phyloP scores from a whole-genome alignment of 2,329 filamentous ascomycete genomes.

The Sporothrix humicola region DNA sequence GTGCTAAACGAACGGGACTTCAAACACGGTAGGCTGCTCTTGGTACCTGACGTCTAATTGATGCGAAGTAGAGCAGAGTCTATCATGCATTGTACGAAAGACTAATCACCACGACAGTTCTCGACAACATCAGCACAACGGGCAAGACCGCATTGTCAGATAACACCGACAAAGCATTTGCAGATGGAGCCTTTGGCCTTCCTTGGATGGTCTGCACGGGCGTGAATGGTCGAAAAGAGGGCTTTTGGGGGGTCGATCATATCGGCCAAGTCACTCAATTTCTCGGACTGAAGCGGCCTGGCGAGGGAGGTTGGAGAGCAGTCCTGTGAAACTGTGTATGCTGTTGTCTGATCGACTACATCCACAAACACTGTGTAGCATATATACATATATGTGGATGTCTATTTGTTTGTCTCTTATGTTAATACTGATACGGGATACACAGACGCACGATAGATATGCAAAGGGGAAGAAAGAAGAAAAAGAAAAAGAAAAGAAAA shows the following conservation, averaged over 20 bases:
- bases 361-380: too few species aligned
- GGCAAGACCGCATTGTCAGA: constrained; percentile 43
- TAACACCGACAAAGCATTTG: constrained; percentile 48
- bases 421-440: too few species aligned
- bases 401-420: too few species aligned
- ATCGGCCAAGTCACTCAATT: constrained; percentile 47
- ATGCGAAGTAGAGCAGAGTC: too few species aligned
- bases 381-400: too few species aligned
- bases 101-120: constrained; percentile 37
- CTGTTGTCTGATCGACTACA: too few species aligned
- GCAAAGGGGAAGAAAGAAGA: too few species aligned
- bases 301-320: constrained; percentile 44
- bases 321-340: constrained; percentile 41
- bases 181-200: constrained; percentile 47
- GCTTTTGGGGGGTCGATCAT: constrained; percentile 51
- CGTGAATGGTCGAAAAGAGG: constrained; percentile 42
- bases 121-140: constrained; percentile 40
- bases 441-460: too few species aligned
- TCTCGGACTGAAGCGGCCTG: constrained; percentile 43
- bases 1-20: constrained; percentile 42
- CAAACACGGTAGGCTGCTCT: constrained; percentile 38
- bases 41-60: too few species aligned
- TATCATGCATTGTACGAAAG: not conserved
- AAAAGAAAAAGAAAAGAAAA: too few species aligned
- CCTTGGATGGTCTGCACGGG: constrained; percentile 50